phyloP scores from a whole-genome alignment of 2,329 filamentous ascomycete genomes.

The Cryphonectria parasitica region DNA sequence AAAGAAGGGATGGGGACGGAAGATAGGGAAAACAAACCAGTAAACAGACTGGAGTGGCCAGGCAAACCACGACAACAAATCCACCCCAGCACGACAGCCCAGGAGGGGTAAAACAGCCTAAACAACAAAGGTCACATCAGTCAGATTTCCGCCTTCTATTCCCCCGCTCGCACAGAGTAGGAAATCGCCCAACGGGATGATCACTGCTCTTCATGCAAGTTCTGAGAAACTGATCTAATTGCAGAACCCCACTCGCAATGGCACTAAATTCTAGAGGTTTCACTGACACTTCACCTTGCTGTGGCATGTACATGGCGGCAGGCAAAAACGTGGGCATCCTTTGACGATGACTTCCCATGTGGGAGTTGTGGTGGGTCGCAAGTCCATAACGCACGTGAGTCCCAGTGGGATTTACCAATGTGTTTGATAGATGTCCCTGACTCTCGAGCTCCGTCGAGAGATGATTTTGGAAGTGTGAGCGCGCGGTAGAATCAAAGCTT shows the following conservation, averaged over 20 bases:
- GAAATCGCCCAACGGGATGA: background rate
- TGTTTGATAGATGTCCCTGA: background rate
- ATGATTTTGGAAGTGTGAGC: too few species aligned
- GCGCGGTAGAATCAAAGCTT: background rate
- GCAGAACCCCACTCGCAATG: background rate
- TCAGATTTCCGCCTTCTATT: background rate
- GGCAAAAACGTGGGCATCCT: background rate
- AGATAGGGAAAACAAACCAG: background rate
- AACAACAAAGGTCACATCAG: background rate
- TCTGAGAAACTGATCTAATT: background rate
- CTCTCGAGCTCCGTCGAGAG: background rate
- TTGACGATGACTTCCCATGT: background rate
- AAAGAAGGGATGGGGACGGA: too few species aligned
- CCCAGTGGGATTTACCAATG: background rate
- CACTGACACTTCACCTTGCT: background rate
- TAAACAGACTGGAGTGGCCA: background rate
- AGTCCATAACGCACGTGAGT: background rate
- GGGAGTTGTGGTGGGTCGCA: background rate
- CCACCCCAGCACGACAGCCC: background rate
- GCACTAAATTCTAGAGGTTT: background rate
- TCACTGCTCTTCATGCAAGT: background rate
- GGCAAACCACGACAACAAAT: background rate
- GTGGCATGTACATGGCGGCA: background rate
- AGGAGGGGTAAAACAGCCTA: too few species aligned
- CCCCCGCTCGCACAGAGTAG: background rate